Percentiles rank a stretch among this genome's conserved stretches.
Conservation (phyloP, 768 basidiomycete genomes). For the Pulveroboletus sp. region DNA sequence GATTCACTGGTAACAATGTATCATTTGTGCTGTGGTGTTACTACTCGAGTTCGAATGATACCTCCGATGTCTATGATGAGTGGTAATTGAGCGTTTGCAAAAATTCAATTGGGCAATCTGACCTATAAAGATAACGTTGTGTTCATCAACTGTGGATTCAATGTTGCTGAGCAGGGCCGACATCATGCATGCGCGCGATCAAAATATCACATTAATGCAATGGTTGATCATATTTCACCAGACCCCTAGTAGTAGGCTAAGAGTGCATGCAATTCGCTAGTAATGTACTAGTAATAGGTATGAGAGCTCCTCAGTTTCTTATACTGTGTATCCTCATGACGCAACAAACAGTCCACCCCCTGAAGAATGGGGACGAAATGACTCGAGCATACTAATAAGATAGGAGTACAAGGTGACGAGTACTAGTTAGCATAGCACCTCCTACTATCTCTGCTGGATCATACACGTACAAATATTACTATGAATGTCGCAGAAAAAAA, state of each 20-base stretch:
- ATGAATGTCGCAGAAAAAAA: conserved; percentile 13
- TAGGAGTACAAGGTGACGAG: conserved; percentile 11
- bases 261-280: too few species aligned
- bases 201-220: too few species aligned
- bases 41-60: conserved; percentile 10
- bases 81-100: too few species aligned
- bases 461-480: conserved; percentile 11
- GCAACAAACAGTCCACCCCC: conserved; percentile 15
- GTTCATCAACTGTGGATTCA: conserved; percentile 1
- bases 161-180: background rate
- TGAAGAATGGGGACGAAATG: conserved; percentile 16
- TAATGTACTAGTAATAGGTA: too few species aligned
- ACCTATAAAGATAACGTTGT: conserved; percentile 35
- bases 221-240: too few species aligned
- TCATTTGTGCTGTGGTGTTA: too few species aligned
- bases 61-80: conserved; percentile 38
- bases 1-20: conserved; percentile 37
- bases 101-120: background rate
- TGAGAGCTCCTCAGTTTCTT: background rate
- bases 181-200: background rate
- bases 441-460: background rate
- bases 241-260: too few species aligned
- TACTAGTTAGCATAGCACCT: background rate
- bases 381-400: conserved; percentile 18
- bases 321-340: background rate